Evolutionary conservation across 495 filamentous ascomycete species (phyloP).

Genomic region (Daldinia concentrica): DNA sequence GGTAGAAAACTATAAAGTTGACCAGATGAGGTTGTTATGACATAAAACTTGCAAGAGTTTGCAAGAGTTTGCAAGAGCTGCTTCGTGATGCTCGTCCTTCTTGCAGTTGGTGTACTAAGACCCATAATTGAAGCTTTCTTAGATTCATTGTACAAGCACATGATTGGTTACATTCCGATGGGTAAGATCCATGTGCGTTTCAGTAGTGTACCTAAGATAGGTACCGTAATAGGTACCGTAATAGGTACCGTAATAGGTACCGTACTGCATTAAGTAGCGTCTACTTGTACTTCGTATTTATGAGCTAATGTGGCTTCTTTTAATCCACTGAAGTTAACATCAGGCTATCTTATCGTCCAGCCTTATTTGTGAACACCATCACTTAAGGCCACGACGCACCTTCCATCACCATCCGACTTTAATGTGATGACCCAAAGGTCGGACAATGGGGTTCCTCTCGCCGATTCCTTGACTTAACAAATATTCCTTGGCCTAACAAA

Average conservation of each 20-base stretch:
- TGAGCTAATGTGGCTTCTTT: constrained; percentile 2
- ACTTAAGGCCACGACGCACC: constrained; percentile 33
- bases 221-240: too few relatives aligned
- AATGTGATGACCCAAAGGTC: constrained; percentile 21
- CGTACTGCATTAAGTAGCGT: neutral
- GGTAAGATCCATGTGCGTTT: neutral
- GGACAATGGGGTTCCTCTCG: constrained; percentile 19
- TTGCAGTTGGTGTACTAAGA: neutral
- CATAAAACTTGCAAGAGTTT: neutral
- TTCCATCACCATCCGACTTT: constrained; percentile 28
- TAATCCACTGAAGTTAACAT: neutral
- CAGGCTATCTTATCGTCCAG: constrained; percentile 18
- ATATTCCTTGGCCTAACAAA: constrained; percentile 18
- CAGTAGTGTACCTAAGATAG: too few relatives aligned
- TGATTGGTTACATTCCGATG: constrained; percentile 10
- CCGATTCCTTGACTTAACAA: constrained; percentile 23
- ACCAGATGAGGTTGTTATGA: neutral
- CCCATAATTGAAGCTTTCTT: constrained; percentile 36
- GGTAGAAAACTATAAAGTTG: neutral
- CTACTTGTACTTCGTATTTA: constrained; percentile 3
- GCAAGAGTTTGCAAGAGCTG: too few relatives aligned
- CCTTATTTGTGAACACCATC: constrained; percentile 31
- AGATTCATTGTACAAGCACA: neutral
- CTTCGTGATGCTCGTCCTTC: neutral
- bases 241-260: too few relatives aligned